Percentiles rank a stretch among this genome's conserved stretches.
These are phyloP conservation scores for Claviceps africana DNA, from an alignment of 2,329 filamentous ascomycete species.

Conservation along the genomic window DNA sequence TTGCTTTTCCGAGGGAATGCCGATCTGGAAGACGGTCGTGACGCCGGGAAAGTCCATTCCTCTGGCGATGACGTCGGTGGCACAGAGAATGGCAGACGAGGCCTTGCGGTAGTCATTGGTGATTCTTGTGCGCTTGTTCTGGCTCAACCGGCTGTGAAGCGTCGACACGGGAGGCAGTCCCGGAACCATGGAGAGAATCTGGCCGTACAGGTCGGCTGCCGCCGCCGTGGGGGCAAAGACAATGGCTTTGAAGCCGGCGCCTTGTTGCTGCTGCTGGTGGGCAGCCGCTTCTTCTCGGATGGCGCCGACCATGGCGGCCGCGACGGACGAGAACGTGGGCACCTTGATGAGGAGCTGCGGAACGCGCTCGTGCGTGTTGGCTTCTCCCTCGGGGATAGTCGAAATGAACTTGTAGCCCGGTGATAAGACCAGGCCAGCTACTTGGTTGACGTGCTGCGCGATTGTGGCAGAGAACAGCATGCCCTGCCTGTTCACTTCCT, in stretches of 20 bases:
- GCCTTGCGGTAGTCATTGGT: slow-evolving; percentile 49
- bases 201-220: slow-evolving; percentile 35
- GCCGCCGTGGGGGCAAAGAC: slow-evolving; percentile 57
- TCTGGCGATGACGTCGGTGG: slow-evolving; percentile 57
- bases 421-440: slow-evolving; percentile 56
- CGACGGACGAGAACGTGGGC: slow-evolving; percentile 57
- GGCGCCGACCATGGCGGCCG: slow-evolving; percentile 42
- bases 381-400: slow-evolving; percentile 61
- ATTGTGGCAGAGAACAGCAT: slow-evolving; percentile 82
- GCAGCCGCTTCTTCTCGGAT: slow-evolving; percentile 31
- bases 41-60: slow-evolving; percentile 63
- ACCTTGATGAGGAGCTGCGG: slow-evolving; percentile 57
- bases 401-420: slow-evolving; percentile 67
- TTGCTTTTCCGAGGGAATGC: slow-evolving; percentile 44
- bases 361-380: slow-evolving; percentile 61
- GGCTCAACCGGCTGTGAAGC: slow-evolving; percentile 37
- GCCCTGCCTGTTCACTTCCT: slow-evolving; percentile 47
- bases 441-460: slow-evolving; percentile 60
- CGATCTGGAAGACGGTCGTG: slow-evolving; percentile 51
- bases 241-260: slow-evolving; percentile 62
- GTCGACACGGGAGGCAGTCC: slow-evolving; percentile 29
- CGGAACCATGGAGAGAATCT: slow-evolving; percentile 26
- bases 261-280: slow-evolving; percentile 17
- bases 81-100: slow-evolving; percentile 42
- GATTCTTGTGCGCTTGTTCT: slow-evolving; percentile 35